Percentiles rank a stretch among this genome's conserved stretches.
phyloP scores from a whole-genome alignment of 2,329 filamentous ascomycete species.

The Aspergillus cejpii region DNA sequence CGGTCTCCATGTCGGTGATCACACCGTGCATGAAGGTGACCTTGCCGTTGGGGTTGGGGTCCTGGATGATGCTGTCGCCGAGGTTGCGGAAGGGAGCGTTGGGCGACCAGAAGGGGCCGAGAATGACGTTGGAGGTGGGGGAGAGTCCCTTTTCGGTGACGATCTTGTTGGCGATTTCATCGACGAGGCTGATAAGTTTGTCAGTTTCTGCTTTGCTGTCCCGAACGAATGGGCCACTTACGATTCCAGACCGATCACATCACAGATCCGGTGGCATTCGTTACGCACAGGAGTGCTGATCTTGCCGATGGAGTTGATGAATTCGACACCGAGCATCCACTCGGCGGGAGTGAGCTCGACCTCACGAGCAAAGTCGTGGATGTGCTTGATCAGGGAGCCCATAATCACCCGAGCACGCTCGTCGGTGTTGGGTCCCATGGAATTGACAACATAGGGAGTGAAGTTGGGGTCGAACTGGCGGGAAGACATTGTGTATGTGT shows the following conservation, averaged over 20 bases:
- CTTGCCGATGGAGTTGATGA: conserved; percentile 67
- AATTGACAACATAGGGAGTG: conserved; percentile 64
- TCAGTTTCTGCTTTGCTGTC: too few relatives aligned
- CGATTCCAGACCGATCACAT: conserved; percentile 65
- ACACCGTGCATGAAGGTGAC: conserved; percentile 63
- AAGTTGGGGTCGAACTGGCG: conserved; percentile 60
- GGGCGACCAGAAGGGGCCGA: conserved; percentile 72
- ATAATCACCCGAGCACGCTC: conserved; percentile 60
- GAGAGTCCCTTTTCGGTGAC: conserved; percentile 54
- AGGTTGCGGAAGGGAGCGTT: conserved; percentile 65
- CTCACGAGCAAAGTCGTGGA: conserved; percentile 73
- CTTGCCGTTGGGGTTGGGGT: conserved; percentile 52
- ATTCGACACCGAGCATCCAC: conserved; percentile 69
- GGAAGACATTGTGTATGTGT: conserved; percentile 15
- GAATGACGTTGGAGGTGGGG: conserved; percentile 68
- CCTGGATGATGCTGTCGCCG: conserved; percentile 60
- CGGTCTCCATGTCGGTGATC: conserved; percentile 58
- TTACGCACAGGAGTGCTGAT: conserved; percentile 62
- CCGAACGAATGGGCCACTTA: too few relatives aligned
- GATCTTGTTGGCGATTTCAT: conserved; percentile 68
- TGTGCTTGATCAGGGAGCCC: conserved; percentile 58
- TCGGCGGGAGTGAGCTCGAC: conserved; percentile 70
- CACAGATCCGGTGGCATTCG: conserved; percentile 65
- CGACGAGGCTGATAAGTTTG: conserved; percentile 56
- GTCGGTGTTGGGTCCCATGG: conserved; percentile 63